Percentiles rank a stretch among this genome's conserved stretches.
These are phyloP conservation scores for Aspergillus cejpii DNA, from an alignment of 2,329 filamentous ascomycete genomes.

Conservation along the genomic window DNA sequence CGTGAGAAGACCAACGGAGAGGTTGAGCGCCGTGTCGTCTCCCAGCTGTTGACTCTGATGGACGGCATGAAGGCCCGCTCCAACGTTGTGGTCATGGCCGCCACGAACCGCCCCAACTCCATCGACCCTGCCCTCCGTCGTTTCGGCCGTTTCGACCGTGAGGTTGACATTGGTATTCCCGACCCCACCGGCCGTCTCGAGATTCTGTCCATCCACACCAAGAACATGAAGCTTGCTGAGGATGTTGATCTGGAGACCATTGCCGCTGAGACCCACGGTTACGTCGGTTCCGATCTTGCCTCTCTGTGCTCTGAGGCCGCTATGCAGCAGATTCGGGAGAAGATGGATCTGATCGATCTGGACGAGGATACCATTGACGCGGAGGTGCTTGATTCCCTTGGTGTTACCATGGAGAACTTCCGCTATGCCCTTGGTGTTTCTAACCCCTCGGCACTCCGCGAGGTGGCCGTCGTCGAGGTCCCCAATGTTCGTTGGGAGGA, in stretches of 20 bases:
- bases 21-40: slow-evolving; percentile 96
- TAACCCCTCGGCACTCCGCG: slow-evolving; percentile 96
- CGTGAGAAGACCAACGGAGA: slow-evolving; percentile 99
- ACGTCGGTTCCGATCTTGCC: slow-evolving; percentile 96
- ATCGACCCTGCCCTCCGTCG: slow-evolving; percentile 96
- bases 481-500: slow-evolving; percentile 99
- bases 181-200: slow-evolving; percentile 97
- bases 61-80: slow-evolving; percentile 99
- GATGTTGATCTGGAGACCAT: slow-evolving; percentile 97
- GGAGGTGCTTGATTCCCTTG: slow-evolving; percentile 94
- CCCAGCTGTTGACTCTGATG: slow-evolving; percentile 94
- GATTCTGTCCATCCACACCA: slow-evolving; percentile 98
- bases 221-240: slow-evolving; percentile 99
- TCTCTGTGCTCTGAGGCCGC: slow-evolving; percentile 98
- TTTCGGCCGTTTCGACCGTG: slow-evolving; percentile 97
- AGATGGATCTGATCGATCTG: slow-evolving; percentile 99
- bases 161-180: slow-evolving; percentile 96
- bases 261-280: slow-evolving; percentile 95
- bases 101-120: slow-evolving; percentile 97
- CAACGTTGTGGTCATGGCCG: slow-evolving; percentile 98
- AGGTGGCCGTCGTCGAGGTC: slow-evolving; percentile 97
- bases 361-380: slow-evolving; percentile 99
- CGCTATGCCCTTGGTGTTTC: slow-evolving; percentile 94
- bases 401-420: slow-evolving; percentile 99
- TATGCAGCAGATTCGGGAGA: slow-evolving; percentile 99